phyloP scores from a whole-genome alignment of 169 alveolate genomes.

The Plasmodium coatneyi region DNA sequence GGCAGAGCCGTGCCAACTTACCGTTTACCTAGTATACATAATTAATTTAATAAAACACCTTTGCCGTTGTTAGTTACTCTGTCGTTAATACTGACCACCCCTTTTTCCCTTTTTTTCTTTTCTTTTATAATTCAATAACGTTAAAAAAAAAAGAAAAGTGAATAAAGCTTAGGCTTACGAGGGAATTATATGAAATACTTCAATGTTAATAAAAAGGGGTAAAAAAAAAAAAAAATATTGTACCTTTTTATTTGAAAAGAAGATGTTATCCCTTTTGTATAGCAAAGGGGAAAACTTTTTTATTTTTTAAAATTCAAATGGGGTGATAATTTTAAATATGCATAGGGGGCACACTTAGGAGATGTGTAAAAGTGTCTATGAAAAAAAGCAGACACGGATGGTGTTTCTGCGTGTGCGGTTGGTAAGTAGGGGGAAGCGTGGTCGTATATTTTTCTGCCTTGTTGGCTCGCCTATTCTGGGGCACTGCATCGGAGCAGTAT shows the following conservation, averaged over 20 bases:
- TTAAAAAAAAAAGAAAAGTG: background rate
- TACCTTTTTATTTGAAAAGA: background rate
- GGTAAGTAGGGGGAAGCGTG: background rate
- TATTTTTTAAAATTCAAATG: background rate
- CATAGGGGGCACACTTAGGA: background rate
- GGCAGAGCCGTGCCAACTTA: background rate
- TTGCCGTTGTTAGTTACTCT: background rate
- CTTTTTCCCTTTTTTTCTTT: background rate
- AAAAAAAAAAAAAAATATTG: background rate
- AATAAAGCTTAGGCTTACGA: background rate
- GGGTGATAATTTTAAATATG: background rate
- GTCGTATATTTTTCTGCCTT: background rate
- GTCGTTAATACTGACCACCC: background rate
- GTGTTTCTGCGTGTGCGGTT: background rate
- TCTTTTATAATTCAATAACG: background rate
- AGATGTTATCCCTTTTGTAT: background rate
- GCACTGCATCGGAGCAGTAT: background rate
- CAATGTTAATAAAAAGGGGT: background rate
- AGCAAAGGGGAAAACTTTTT: background rate
- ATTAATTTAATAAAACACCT: background rate
- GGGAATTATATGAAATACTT: background rate
- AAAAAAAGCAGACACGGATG: background rate
- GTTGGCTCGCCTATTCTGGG: background rate
- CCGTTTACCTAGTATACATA: background rate
- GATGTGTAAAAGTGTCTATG: background rate